These are phyloP conservation scores for Lactuca sativa DNA, from an alignment of 129 eudicot species.

Conservation along the genomic window DNA sequence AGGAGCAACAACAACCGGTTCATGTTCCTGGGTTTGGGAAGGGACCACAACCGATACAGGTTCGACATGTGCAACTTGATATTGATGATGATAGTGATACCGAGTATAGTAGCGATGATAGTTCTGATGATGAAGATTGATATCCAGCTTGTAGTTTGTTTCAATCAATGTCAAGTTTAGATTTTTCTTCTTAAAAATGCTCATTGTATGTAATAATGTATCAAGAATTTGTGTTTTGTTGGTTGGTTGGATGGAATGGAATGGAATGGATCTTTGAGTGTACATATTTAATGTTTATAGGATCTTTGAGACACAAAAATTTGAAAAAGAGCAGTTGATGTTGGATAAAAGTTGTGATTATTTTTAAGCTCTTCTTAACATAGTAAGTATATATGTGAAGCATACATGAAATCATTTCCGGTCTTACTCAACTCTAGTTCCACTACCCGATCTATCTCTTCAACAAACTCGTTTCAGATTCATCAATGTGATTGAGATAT, in stretches of 20 bases:
- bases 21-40: constrained; percentile 50
- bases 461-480: too few relatives aligned
- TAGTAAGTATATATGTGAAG: too few relatives aligned
- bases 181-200: constrained; percentile 5
- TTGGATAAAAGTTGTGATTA: too few relatives aligned
- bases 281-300: too few relatives aligned
- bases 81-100: constrained; percentile 81
- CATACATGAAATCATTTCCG: too few relatives aligned
- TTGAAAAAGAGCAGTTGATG: too few relatives aligned
- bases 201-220: not conserved
- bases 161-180: not conserved
- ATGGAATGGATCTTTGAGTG: too few relatives aligned
- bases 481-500: too few relatives aligned
- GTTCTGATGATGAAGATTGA: constrained; percentile 85
- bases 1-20: constrained; percentile 48
- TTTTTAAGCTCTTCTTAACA: too few relatives aligned
- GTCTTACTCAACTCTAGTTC: too few relatives aligned
- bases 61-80: constrained; percentile 81
- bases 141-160: not conserved
- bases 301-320: too few relatives aligned
- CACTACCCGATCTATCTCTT: too few relatives aligned
- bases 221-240: not conserved
- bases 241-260: not conserved
- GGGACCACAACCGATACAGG: constrained; percentile 78
- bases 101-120: constrained; percentile 68